A percentile compares a stretch with the other conserved stretches of the same genome.
Conservation (phyloP, 2,329 filamentous ascomycete species). For the Paecilomyces niveus region DNA sequence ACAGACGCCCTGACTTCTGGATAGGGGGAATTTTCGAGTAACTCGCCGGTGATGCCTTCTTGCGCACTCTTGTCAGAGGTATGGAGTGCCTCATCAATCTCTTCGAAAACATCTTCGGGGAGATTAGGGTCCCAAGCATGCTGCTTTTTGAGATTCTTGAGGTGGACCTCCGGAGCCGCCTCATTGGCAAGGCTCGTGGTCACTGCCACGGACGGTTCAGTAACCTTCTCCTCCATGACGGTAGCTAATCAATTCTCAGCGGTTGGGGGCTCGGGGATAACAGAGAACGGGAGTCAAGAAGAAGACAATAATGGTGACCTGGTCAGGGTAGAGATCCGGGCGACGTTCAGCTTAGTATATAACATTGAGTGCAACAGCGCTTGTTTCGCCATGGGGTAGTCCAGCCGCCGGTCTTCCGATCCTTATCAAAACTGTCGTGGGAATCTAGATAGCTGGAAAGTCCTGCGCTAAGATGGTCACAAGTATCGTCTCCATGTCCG, state of each 20-base stretch:
- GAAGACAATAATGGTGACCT: background rate
- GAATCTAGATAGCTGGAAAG: background rate
- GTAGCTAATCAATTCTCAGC: conserved; percentile 44
- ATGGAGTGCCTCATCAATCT: conserved; percentile 52
- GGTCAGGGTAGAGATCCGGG: background rate
- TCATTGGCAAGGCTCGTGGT: conserved; percentile 13
- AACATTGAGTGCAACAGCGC: background rate
- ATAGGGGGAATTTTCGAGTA: conserved; percentile 61
- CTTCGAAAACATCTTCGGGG: conserved; percentile 54
- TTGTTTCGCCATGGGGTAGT: background rate
- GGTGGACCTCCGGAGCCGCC: conserved; percentile 21
- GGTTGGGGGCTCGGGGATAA: background rate
- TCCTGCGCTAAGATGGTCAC: background rate
- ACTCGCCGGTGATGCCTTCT: conserved; percentile 51
- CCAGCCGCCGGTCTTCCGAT: background rate
- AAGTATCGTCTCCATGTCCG: background rate
- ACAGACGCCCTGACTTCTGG: conserved; percentile 61
- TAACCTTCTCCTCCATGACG: conserved; percentile 30
- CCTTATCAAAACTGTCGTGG: background rate
- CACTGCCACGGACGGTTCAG: conserved; percentile 13
- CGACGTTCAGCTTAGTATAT: background rate
- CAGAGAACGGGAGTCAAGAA: background rate
- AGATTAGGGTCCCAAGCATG: conserved; percentile 61
- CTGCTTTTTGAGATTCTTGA: conserved; percentile 53
- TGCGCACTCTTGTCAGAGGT: conserved; percentile 51